phyloP scores from a whole-genome alignment of 2,329 filamentous ascomycete species.

The Thermoascus crustaceus region DNA sequence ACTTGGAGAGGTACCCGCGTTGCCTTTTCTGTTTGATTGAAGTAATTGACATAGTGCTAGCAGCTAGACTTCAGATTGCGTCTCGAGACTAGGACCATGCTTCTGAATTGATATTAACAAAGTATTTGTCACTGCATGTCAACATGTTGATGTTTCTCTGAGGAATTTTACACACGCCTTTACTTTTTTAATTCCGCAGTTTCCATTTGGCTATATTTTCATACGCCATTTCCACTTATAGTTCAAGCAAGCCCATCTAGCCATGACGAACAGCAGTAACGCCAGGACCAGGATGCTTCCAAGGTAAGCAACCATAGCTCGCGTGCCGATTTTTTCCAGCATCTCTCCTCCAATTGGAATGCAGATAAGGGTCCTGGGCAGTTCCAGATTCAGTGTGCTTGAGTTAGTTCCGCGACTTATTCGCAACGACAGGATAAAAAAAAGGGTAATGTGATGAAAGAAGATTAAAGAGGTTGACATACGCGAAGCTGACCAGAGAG shows the following conservation, averaged over 20 bases:
- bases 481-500: slow-evolving; percentile 41
- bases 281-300: slow-evolving; percentile 36
- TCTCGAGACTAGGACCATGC: too few species aligned
- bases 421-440: not conserved
- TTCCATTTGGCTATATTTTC: too few species aligned
- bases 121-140: not conserved
- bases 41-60: too few species aligned
- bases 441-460: not conserved
- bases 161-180: too few species aligned
- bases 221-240: slow-evolving; percentile 32
- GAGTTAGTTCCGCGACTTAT: too few species aligned
- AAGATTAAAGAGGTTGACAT: slow-evolving; percentile 11
- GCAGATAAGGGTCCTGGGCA: slow-evolving; percentile 34
- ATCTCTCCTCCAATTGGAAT: slow-evolving; percentile 43
- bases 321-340: slow-evolving; percentile 39
- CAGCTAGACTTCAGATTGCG: too few species aligned
- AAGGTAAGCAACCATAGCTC: slow-evolving; percentile 39
- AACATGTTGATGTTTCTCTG: slow-evolving; percentile 14
- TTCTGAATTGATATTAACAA: too few species aligned
- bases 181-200: too few species aligned
- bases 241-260: slow-evolving; percentile 31
- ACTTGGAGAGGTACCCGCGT: too few species aligned
- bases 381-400: not conserved
- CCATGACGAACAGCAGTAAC: slow-evolving; percentile 24
- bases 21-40: too few species aligned